Conservation (phyloP, 1,284 basidiomycete genomes). For the Cryptococcus amylolentus region DNA sequence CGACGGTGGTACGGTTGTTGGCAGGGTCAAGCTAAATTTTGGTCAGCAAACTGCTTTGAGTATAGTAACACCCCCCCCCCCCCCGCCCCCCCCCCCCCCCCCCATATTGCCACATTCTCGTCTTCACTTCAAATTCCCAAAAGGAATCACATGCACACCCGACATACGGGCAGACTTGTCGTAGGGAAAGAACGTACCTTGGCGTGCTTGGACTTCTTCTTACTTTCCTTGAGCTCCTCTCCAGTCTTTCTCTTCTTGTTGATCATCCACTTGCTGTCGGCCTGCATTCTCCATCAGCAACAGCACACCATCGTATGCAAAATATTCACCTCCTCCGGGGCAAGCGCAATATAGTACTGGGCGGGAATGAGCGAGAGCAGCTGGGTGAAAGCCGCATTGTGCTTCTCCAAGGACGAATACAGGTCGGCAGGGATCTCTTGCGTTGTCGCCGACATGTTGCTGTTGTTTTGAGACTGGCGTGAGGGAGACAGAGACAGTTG, state of each 20-base stretch:
- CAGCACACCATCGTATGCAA: not conserved
- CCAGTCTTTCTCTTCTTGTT: slow-evolving; percentile 81
- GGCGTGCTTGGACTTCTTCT: slow-evolving; percentile 75
- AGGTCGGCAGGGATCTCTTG: slow-evolving; percentile 54
- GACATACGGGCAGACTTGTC: no score
- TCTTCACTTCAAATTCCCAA: no score
- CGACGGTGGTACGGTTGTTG: slow-evolving; percentile 75
- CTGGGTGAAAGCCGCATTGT: slow-evolving; percentile 78
- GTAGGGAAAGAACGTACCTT: slow-evolving; percentile 58
- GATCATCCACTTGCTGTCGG: slow-evolving; percentile 75
- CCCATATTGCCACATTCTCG: no score
- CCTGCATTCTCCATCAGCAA: slow-evolving; percentile 25
- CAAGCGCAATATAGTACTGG: slow-evolving; percentile 74
- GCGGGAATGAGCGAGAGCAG: slow-evolving; percentile 79
- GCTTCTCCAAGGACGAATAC: slow-evolving; percentile 66
- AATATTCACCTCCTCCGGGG: slow-evolving; percentile 59
- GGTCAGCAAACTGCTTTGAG: not conserved
- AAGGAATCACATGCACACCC: no score
- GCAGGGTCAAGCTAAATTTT: slow-evolving; percentile 75
- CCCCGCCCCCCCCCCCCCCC: no score
- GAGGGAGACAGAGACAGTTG: no score
- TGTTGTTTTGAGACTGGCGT: no score
- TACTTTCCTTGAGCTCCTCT: slow-evolving; percentile 78
- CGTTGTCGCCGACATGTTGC: slow-evolving; percentile 1
- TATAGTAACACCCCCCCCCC: not conserved